Percentiles rank a stretch among this genome's conserved stretches.
Conservation (phyloP, 2,329 filamentous ascomycete species). For the Fusarium xylarioides region DNA sequence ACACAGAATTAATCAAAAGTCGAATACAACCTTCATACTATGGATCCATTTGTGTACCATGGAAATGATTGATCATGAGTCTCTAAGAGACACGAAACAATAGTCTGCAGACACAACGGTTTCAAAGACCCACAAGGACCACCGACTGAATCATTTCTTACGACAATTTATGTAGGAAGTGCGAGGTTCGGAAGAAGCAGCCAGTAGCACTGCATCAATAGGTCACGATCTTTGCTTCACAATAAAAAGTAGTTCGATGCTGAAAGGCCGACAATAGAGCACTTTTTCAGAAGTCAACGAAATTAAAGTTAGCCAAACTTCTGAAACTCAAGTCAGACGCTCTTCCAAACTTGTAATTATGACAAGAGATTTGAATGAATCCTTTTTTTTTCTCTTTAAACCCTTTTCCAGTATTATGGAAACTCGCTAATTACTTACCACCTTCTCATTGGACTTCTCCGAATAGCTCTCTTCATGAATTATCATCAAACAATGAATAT, state of each 20-base stretch:
- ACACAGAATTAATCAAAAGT: not conserved
- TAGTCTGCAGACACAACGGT: not conserved
- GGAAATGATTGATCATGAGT: not conserved
- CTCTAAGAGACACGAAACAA: not conserved
- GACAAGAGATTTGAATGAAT: too few species aligned
- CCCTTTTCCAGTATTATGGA: not conserved
- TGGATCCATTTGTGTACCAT: not conserved
- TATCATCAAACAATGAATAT: not conserved
- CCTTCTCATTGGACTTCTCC: not conserved
- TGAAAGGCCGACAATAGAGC: not conserved
- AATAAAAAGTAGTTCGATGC: not conserved
- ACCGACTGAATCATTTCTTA: not conserved
- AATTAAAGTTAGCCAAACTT: not conserved
- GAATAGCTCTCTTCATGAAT: not conserved
- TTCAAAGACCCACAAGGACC: not conserved
- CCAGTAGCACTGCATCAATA: not conserved
- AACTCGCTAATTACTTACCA: not conserved
- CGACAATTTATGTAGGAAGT: not conserved
- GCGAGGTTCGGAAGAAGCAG: not conserved
- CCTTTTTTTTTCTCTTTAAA: too few species aligned
- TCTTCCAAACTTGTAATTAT: not conserved
- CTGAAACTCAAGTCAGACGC: not conserved
- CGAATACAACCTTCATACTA: too few species aligned
- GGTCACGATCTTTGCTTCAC: not conserved
- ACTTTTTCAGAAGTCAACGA: not conserved